These are phyloP conservation scores for Fagopyrum tataricum DNA, from an alignment of 148 eudicot genomes.

Conservation along the genomic window DNA sequence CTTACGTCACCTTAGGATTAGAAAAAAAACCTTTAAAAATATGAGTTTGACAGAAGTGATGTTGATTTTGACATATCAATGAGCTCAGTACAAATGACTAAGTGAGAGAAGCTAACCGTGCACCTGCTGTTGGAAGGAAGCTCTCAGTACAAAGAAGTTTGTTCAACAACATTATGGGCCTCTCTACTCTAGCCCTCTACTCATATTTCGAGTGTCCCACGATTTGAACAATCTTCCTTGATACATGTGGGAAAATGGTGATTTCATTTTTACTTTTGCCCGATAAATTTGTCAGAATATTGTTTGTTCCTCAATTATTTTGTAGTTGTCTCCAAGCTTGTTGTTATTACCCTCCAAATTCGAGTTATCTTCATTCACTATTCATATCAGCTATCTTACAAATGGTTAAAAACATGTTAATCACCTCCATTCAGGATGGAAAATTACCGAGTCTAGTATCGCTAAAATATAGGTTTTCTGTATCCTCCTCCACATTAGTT, in stretches of 20 bases:
- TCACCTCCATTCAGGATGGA: not conserved
- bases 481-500: not conserved
- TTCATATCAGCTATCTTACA: not conserved
- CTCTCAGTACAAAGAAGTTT: not conserved
- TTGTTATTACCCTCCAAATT: not conserved
- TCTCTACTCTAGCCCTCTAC: not conserved
- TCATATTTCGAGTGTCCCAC: not conserved
- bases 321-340: not conserved
- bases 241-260: not conserved
- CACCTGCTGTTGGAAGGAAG: not conserved
- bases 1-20: not conserved
- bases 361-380: too few relatives aligned
- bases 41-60: not conserved
- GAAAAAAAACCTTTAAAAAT: not conserved
- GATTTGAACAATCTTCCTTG: not conserved
- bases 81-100: slow-evolving; percentile 4
- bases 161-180: not conserved
- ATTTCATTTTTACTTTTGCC: not conserved
- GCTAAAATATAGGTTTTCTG: not conserved
- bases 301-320: not conserved
- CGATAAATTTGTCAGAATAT: not conserved
- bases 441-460: not conserved
- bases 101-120: not conserved
- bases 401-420: not conserved
- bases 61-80: slow-evolving; percentile 4